A percentile compares a stretch with the other conserved stretches of the same genome.
These are phyloP conservation scores for Colletotrichum liaoningense DNA, from an alignment of 2,329 filamentous ascomycete genomes.

Conservation along the genomic window DNA sequence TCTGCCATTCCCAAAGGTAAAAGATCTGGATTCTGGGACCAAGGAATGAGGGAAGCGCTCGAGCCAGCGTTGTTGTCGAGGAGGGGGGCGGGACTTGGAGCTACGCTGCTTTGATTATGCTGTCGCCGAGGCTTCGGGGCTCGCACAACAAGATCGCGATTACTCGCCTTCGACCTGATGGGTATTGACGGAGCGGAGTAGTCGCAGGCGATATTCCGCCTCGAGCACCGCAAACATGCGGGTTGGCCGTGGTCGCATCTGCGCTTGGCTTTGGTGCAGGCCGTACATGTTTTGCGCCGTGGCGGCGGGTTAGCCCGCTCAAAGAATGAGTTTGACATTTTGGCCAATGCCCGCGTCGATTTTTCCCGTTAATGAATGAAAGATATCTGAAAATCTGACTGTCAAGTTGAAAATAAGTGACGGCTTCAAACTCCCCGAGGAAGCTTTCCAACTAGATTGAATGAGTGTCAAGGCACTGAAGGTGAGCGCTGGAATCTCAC, in stretches of 20 bases:
- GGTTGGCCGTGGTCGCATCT: constrained; percentile 65
- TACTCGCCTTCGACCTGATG: background rate
- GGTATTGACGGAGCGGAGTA: constrained; percentile 48
- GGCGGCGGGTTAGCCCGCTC: constrained; percentile 58
- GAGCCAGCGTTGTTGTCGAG: background rate
- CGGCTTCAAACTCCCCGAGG: no score
- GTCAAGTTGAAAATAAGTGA: background rate
- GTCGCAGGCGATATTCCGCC: constrained; percentile 58
- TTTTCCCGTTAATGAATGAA: background rate
- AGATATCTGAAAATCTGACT: background rate
- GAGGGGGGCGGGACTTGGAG: background rate
- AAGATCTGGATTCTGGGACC: constrained; percentile 1
- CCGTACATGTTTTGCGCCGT: constrained; percentile 66
- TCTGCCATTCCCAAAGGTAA: background rate
- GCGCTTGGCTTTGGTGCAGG: constrained; percentile 68
- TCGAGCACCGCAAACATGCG: constrained; percentile 62
- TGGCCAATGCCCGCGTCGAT: background rate
- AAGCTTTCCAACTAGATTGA: background rate
- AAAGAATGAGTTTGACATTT: constrained; percentile 36
- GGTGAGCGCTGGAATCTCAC: background rate
- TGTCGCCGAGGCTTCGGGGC: background rate
- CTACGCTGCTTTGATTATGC: background rate
- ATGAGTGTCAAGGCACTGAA: background rate
- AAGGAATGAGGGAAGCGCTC: background rate
- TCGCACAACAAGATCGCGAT: background rate